Conservation (phyloP, 2,329 filamentous ascomycete species). For the Hortaea sp. region DNA sequence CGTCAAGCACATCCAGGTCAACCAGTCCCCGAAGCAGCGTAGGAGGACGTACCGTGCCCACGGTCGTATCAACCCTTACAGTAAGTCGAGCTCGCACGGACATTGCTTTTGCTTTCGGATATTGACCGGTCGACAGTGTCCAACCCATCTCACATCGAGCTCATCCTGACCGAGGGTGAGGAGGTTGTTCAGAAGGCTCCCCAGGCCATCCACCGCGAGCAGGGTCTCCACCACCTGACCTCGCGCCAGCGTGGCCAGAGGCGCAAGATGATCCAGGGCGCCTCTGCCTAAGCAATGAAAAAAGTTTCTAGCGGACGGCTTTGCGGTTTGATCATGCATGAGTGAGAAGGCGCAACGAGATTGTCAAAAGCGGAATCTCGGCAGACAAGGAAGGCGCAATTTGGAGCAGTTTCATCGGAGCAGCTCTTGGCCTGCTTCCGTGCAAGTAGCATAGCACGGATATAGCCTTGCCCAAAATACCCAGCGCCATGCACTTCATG, state of each 20-base stretch:
- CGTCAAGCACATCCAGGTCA: slow-evolving; percentile 99
- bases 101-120: not conserved
- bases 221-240: slow-evolving; percentile 50
- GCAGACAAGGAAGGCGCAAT: too few species aligned
- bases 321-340: too few species aligned
- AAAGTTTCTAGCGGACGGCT: not conserved
- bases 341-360: too few species aligned
- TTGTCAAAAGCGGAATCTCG: too few species aligned
- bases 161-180: slow-evolving; percentile 96
- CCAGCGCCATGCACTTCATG: too few species aligned
- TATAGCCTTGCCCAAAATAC: too few species aligned
- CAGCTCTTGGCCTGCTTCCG: too few species aligned
- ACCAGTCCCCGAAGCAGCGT: slow-evolving; percentile 99
- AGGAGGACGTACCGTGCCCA: slow-evolving; percentile 99
- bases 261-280: slow-evolving; percentile 45
- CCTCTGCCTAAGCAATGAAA: slow-evolving; percentile 21
- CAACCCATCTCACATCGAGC: slow-evolving; percentile 99
- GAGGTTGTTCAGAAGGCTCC: slow-evolving; percentile 90
- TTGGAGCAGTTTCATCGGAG: too few species aligned
- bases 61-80: slow-evolving; percentile 55
- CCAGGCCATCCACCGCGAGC: slow-evolving; percentile 50
- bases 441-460: too few species aligned
- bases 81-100: slow-evolving; percentile 51
- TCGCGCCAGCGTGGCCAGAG: slow-evolving; percentile 80
- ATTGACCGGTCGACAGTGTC: slow-evolving; percentile 50